phyloP scores from a whole-genome alignment of 768 basidiomycete species.

The Tylopilus vinaceipallidus region DNA sequence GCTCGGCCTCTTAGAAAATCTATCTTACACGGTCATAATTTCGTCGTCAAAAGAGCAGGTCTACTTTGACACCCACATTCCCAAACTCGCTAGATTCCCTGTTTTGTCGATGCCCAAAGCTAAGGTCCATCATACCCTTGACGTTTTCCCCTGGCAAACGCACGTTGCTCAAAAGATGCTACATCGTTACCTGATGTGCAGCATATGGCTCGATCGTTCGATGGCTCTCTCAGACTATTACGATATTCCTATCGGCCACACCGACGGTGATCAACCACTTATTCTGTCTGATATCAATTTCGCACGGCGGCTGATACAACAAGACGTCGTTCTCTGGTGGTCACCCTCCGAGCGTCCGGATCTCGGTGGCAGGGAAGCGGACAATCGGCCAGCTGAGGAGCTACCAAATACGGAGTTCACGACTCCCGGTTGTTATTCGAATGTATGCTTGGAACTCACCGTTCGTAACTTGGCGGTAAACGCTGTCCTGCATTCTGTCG shows the following conservation, averaged over 20 bases:
- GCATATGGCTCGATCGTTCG: slow-evolving; percentile 76
- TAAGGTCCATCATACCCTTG: slow-evolving; percentile 69
- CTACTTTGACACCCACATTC: slow-evolving; percentile 74
- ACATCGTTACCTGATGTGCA: slow-evolving; percentile 73
- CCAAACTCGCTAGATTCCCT: slow-evolving; percentile 81
- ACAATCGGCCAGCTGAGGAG: slow-evolving; percentile 73
- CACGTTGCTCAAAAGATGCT: slow-evolving; percentile 83
- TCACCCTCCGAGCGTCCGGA: slow-evolving; percentile 86
- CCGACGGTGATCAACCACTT: slow-evolving; percentile 89
- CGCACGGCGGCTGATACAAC: slow-evolving; percentile 79
- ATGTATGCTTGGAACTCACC: slow-evolving; percentile 88
- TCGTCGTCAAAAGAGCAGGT: slow-evolving; percentile 82
- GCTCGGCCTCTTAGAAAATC: slow-evolving; percentile 69
- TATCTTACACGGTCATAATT: slow-evolving; percentile 73
- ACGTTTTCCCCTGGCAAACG: slow-evolving; percentile 87
- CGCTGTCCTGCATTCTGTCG: slow-evolving; percentile 87
- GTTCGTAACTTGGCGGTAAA: slow-evolving; percentile 93
- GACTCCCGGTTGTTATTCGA: slow-evolving; percentile 83
- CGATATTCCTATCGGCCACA: slow-evolving; percentile 89
- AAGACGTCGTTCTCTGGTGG: slow-evolving; percentile 98
- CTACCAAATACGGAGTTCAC: slow-evolving; percentile 82
- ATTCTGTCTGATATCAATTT: slow-evolving; percentile 88
- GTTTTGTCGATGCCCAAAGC: slow-evolving; percentile 83
- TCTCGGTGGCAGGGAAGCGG: slow-evolving; percentile 90
- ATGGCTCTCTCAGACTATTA: slow-evolving; percentile 85